Evolutionary conservation across 495 filamentous ascomycete genomes (phyloP).

Genomic region (Xylaria telfairii): DNA sequence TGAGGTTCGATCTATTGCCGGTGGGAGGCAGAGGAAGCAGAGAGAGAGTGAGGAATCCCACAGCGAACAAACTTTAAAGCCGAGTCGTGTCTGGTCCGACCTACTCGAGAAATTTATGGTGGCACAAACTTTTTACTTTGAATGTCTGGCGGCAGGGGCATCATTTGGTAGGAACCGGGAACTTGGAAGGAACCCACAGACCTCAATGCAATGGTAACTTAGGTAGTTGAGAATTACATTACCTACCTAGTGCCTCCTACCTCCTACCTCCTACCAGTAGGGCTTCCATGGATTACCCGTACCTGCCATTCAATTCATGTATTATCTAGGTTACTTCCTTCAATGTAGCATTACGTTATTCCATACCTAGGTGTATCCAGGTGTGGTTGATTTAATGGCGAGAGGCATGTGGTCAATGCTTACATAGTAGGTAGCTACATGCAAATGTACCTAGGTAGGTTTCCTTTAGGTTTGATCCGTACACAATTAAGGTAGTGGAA

Average conservation of each 20-base stretch:
- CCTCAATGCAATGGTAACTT: neutral
- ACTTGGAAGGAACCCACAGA: conserved; percentile 12
- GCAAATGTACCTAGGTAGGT: no score
- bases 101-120: conserved; percentile 1
- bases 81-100: neutral
- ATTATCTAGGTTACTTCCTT: neutral
- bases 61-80: neutral
- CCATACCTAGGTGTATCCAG: neutral
- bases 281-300: neutral
- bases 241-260: neutral
- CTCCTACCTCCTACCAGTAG: neutral
- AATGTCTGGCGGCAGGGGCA: conserved; percentile 13
- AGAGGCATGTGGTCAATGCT: neutral
- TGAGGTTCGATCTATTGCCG: conserved; percentile 5
- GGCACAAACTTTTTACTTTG: conserved; percentile 16
- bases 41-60: neutral
- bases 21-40: neutral
- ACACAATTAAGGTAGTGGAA: neutral
- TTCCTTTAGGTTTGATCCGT: neutral
- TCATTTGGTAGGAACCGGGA: neutral
- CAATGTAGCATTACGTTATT: conserved; percentile 8
- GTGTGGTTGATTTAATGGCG: neutral
- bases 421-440: no score
- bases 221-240: neutral
- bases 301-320: neutral